Evolutionary conservation across 257 asterid genomes (phyloP), one percentile per base, ranked within the genome.

Genomic region (Nicotiana knightiana): DNA sequence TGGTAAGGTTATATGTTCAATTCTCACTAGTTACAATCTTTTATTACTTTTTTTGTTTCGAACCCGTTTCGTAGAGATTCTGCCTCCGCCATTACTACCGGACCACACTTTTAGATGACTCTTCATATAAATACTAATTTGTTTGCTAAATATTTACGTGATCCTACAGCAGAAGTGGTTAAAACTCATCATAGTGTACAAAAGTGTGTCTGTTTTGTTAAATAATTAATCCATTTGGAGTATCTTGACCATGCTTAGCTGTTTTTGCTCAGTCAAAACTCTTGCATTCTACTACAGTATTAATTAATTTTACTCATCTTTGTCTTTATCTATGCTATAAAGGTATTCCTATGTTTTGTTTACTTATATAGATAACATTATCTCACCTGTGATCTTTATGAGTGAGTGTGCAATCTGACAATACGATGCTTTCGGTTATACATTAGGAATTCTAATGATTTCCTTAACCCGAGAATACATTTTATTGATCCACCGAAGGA

Each of bases 201-300:
- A 70, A 70, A 70, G 58, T 70, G 46, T 39, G 43, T 21, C 13
- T 39, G n/a, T 70, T 61, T 39, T 39, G 7, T 17, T 67, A 70
- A 70, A 43, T 11, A n/a, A 68, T 51, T 53, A 12, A 12, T 73
- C 4, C 16, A 73, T 73, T 6, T 71, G 5, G 79, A 48, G 39
- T 33, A 43, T 75, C 79, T 75, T 75, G 79, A 75, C 63, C 63
- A 51, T 75, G 79, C 63, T 75, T 75, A 75, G 43, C 63, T 75
- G 79, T 75, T 51, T 24, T 73, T 73, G 43, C 62, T 51, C 79
- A 51, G 79, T 75, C 79, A 75, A 75, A 73, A 51, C 63, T 71
- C 59, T 43, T 43, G 51, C 51, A 43, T 43, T 43, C 3, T 43
- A 43, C 51, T 43, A 43, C 12, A 43, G 51, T 43, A 43, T 8